Evolutionary conservation across 768 basidiomycete species (phyloP), one percentile per base, ranked within the genome.

Genomic region (Mycena belliarum): DNA sequence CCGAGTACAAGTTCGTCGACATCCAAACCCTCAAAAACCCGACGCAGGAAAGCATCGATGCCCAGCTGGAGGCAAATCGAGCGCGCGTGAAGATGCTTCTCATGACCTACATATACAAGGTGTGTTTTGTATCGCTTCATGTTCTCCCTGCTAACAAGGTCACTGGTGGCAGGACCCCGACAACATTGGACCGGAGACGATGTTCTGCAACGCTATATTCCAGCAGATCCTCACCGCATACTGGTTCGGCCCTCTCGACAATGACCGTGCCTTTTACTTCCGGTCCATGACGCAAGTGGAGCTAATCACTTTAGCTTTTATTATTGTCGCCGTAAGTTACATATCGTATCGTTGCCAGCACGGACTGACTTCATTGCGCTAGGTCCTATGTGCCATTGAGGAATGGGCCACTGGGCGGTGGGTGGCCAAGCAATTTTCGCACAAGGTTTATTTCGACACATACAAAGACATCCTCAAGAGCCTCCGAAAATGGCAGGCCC

Each of bases 391-490:
- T 28, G 37, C 44, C 24, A 54, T 54, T 37, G 52, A 54, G 6
- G 52, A 54, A 25, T 54, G 52, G 52, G n/a, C 45, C 24, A 54
- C 52, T 15, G 52, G 52, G 4, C 44, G 45, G 4, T 41, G 37
- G 35, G 37, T 29, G 7, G 12, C 3, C 26, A 40, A 25, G 25
- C 2, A 21, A 8, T 54, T 54, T 40, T 15, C 44, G 16, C 53
- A 54, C 32, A 21, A 16, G 26, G 16, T n/a, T 3, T 54, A 54
- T 12, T 54, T 38, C 53, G 28, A 20, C 12, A 16, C 14, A 6
- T 54, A 46, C 45, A 14, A 37, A 18, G 20, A 10, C 4, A 28
- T 15, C 2, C 37, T 54, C 0, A 20, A 21, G 8, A 33, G 53
- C 15, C 53, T 54, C 33, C 14, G 25, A 2, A 15, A 14, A 20